Base-by-base conservation (phyloP, 441 rosid genomes). In the Breynia disticha region DNA sequence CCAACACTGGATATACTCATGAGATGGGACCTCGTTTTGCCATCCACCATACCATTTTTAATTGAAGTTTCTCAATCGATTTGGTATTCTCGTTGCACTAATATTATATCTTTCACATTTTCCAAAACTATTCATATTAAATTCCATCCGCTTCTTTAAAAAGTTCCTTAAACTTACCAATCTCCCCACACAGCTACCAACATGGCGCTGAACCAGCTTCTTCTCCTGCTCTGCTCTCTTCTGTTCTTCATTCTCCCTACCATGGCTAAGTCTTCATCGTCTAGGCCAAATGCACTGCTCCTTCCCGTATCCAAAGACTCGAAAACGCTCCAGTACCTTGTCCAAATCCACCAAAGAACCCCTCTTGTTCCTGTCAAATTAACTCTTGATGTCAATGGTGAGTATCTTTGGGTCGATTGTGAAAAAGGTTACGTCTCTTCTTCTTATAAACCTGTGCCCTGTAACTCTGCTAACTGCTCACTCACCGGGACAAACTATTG, bases 311-410 rank as follows among this genome's bases (percentile, higher is more conserved):
- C 77, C 0, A 82, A 80, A 69, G 95, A 89, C 35, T 37, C 72
- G 17, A 57, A 77, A 0, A 72, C 84, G 1, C 79, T 61, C 57
- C 90, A 81, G 51, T 86, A 83, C 74, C 45, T 74, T 6, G 73
- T 86, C 19, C 48, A 46, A 14, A 68, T 86, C 19, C 50, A 51
- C 64, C 88, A 79, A 63, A 71, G 90, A 46, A 86, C 88, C 11
- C 95, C 88, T n/a, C 72, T 69, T n/a, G 64, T 76, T 28, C 63
- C 87, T 6, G 61, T 73, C 10, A 64, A 64, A 19, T 55, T 82
- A 2, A 77, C 73, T 19, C 64, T 86, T 24, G 88, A 89, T 52
- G 72, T 86, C 2, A 87, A 82, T 10, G 95, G 85, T 38, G 71
- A 46, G 13, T 22, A 20, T 41, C 52, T 67, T 3, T 89, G 93